Evolutionary conservation across 169 alveolate genomes (phyloP).

Genomic region (Cryptosporidium canis): DNA sequence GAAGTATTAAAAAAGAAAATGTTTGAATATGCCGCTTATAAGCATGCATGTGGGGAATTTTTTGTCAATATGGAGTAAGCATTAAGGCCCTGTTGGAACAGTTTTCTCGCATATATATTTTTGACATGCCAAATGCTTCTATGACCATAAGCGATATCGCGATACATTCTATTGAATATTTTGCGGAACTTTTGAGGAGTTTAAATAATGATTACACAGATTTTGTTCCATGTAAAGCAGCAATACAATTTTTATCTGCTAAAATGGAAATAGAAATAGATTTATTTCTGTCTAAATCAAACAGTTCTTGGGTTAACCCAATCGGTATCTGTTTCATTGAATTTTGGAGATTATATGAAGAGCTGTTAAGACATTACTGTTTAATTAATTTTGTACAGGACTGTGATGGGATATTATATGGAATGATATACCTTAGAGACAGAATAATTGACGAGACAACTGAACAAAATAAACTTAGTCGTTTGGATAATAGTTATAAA

Average conservation of each 20-base stretch:
- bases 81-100: neutral
- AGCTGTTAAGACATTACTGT: neutral
- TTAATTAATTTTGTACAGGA: neutral
- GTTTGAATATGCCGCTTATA: slow-evolving; percentile 20
- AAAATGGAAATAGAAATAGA: neutral
- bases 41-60: slow-evolving; percentile 63
- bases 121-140: slow-evolving; percentile 58
- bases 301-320: neutral
- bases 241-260: neutral
- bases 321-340: slow-evolving; percentile 5
- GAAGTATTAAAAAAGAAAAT: neutral
- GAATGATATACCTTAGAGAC: slow-evolving; percentile 50
- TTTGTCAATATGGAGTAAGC: neutral
- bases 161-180: slow-evolving; percentile 24
- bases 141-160: slow-evolving; percentile 12
- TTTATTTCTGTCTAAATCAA: neutral
- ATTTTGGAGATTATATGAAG: slow-evolving; percentile 54
- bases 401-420: slow-evolving; percentile 31
- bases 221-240: neutral
- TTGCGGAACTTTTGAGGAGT: neutral
- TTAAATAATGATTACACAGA: slow-evolving; percentile 3
- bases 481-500: neutral
- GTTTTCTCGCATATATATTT: neutral
- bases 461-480: neutral
- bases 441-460: slow-evolving; percentile 5